A percentile compares a stretch with the other conserved stretches of the same genome.
phyloP scores from a whole-genome alignment of 2,329 filamentous ascomycete genomes.

The Mycosphaerella sp. region DNA sequence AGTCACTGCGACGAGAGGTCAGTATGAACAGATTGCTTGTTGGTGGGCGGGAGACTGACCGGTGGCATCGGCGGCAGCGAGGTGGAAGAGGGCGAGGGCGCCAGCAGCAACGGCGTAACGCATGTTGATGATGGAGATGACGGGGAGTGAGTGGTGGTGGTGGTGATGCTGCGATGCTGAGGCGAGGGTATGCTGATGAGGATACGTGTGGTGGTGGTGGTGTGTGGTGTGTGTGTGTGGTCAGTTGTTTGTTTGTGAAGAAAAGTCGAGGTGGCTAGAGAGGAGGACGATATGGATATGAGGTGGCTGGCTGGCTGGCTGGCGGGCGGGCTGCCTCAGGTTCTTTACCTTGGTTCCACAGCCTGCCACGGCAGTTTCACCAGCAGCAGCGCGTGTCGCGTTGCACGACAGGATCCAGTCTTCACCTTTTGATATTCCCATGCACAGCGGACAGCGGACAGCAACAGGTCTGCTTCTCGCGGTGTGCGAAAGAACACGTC shows the following conservation, averaged over 20 bases:
- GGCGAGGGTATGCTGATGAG: neutral
- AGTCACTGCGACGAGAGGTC: constrained; percentile 11
- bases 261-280: neutral
- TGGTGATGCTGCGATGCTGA: constrained; percentile 11
- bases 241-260: constrained; percentile 1
- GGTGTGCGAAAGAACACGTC: constrained; percentile 1
- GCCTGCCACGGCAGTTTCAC: neutral
- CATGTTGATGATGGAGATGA: constrained; percentile 27
- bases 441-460: neutral
- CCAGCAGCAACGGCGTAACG: constrained; percentile 24
- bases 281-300: neutral
- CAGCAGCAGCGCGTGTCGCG: too few relatives aligned
- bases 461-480: neutral
- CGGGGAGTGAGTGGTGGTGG: too few relatives aligned
- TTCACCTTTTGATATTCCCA: neutral
- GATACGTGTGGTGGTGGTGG: neutral
- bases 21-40: too few relatives aligned
- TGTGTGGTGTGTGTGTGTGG: neutral
- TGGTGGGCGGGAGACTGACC: constrained; percentile 15
- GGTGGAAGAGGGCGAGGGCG: constrained; percentile 23
- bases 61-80: constrained; percentile 24
- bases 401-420: too few relatives aligned
- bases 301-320: neutral
- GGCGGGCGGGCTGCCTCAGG: too few relatives aligned
- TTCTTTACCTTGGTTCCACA: too few relatives aligned